phyloP scores from a whole-genome alignment of 345 rosid genomes.

The Eucalyptus leucophloia region DNA sequence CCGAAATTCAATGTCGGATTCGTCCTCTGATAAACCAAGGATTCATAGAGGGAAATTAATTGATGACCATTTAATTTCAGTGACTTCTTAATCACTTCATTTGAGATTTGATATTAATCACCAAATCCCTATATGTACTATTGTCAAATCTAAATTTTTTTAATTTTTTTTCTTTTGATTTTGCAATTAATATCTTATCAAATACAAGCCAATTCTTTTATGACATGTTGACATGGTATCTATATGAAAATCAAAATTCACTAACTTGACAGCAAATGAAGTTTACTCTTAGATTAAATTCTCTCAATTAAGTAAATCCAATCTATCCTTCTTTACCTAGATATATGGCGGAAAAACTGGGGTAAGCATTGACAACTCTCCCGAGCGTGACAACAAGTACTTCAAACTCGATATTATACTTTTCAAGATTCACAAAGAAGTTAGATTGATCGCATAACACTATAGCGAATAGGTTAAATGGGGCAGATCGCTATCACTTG shows the following conservation, averaged over 20 bases:
- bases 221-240: not conserved
- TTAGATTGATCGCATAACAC: not conserved
- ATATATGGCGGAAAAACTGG: not conserved
- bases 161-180: not conserved
- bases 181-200: not conserved
- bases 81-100: not conserved
- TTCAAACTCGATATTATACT: not conserved
- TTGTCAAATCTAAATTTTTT: not conserved
- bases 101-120: not conserved
- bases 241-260: not conserved
- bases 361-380: not conserved
- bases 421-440: not conserved
- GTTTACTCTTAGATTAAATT: not conserved
- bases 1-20: not conserved
- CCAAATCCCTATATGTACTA: not conserved
- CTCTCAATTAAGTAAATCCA: not conserved
- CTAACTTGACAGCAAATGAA: not conserved
- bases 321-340: not conserved
- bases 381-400: not conserved
- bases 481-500: not conserved
- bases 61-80: not conserved
- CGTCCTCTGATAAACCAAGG: not conserved
- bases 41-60: not conserved
- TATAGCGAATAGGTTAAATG: not conserved
- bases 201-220: accelerated